Percentiles rank a stretch among this genome's conserved stretches.
phyloP scores from a whole-genome alignment of 495 filamentous ascomycete species.

The Apodospora peruviana region DNA sequence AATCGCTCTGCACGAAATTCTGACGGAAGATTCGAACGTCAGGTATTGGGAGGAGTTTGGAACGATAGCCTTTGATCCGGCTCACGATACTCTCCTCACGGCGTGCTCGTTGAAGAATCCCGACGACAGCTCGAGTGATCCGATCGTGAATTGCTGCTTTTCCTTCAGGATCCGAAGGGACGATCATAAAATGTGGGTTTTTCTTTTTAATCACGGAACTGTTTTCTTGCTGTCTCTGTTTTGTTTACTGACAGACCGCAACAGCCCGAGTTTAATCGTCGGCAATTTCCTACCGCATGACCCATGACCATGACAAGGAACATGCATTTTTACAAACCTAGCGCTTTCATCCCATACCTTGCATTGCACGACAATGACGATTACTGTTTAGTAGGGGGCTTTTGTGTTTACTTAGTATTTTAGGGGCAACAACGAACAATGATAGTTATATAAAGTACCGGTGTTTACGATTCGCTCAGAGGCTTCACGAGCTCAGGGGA shows the following conservation, averaged over 20 bases:
- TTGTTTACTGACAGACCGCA: constrained; percentile 3
- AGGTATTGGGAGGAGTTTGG: constrained; percentile 99
- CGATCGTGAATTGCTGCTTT: constrained; percentile 88
- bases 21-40: constrained; percentile 88
- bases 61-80: constrained; percentile 92
- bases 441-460: no score
- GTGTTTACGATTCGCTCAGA: no score
- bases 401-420: no score
- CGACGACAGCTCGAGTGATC: constrained; percentile 60
- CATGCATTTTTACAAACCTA: no score
- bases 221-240: neutral
- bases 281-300: constrained; percentile 87
- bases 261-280: constrained; percentile 85
- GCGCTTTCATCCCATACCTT: no score
- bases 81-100: constrained; percentile 95
- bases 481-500: no score
- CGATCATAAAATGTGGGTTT: constrained; percentile 88
- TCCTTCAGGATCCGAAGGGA: constrained; percentile 94
- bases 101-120: constrained; percentile 89
- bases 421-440: no score
- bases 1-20: constrained; percentile 89
- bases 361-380: no score
- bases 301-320: constrained; percentile 20
- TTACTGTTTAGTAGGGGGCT: no score
- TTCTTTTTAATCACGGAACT: neutral